phyloP scores from a whole-genome alignment of 257 asterid genomes.

The Solanum etuberosum region DNA sequence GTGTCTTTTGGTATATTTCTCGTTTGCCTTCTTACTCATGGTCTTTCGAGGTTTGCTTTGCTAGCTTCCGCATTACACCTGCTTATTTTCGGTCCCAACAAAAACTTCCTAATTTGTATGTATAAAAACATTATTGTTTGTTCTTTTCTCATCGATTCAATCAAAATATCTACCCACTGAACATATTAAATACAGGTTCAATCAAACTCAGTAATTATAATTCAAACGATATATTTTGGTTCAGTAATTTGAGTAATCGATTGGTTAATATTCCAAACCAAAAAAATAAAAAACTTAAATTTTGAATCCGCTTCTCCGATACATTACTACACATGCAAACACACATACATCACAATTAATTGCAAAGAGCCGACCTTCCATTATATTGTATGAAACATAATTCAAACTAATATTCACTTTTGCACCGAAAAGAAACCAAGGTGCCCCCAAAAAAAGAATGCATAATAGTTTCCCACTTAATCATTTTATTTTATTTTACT shows the following conservation, averaged over 20 bases:
- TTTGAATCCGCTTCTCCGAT: background rate
- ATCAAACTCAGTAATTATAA: background rate
- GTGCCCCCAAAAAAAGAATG: background rate
- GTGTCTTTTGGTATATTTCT: no score
- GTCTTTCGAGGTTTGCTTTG: no score
- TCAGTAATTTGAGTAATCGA: background rate
- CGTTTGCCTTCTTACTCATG: no score
- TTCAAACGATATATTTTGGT: background rate
- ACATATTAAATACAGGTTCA: background rate
- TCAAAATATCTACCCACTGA: background rate
- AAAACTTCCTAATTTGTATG: no score
- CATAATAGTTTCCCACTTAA: background rate
- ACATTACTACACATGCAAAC: no score
- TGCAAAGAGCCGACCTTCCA: conserved; percentile 17
- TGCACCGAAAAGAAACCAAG: conserved; percentile 61
- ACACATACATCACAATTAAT: background rate
- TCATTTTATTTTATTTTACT: background rate
- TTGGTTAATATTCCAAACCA: background rate
- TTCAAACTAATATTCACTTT: conserved; percentile 16
- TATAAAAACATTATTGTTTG: no score
- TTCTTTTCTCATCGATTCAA: background rate
- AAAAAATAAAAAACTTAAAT: background rate
- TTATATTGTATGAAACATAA: background rate
- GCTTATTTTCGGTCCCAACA: no score
- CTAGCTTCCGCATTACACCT: no score